Evolutionary conservation across 225 moss, liverwort and hornwort species (phyloP), one percentile per base, ranked within the genome.

Genomic region (Ulota crispa): DNA sequence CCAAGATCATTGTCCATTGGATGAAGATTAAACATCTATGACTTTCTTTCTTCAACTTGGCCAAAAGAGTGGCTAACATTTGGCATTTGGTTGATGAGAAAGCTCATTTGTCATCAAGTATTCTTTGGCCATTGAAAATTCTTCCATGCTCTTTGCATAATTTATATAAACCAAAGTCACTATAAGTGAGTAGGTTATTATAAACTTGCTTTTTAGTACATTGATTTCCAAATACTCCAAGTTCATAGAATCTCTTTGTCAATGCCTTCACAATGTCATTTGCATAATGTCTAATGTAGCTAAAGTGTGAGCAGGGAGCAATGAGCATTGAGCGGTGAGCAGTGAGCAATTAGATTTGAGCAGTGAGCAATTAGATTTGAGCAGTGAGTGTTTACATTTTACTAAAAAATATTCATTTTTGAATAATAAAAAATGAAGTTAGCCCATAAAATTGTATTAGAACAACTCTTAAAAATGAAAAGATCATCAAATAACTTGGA

Each of bases 21-120:
- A 60, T 82, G 0, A 76, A 82, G n/a, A 82, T 59, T 4, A 82
- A 36, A 31, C 75, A 76, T 23, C 60, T 5, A 3, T 82, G 68
- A 6, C 28, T 21, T 6, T 47, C 15, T 0, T 5, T 7, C 9
- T 69, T 47, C 60, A 82, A 21, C 0, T 76, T 1, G 0, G 3
- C 12, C 50, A 76, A 69, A 6, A 69, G 50, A 6, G 7, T 4
- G 3, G 12, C 4, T 21, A 76, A 37, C 13, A 3, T n/a, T 69
- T 68, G 32, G 26, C 45, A 68, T 45, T 82, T 82, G 5, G 34
- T 24, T 20, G 20, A 3, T 13, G 34, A 75, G 2, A 82, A 2
- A 11, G 55, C 34, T 1, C 13, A 4, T 5, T 69, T 3, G 15
- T 76, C 0, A 0, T 12, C 16, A 15, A 82, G 27, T 37, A 34